Conservation (phyloP, 371 early-diverging fungal genomes). For the Haplosporangium sp. region DNA sequence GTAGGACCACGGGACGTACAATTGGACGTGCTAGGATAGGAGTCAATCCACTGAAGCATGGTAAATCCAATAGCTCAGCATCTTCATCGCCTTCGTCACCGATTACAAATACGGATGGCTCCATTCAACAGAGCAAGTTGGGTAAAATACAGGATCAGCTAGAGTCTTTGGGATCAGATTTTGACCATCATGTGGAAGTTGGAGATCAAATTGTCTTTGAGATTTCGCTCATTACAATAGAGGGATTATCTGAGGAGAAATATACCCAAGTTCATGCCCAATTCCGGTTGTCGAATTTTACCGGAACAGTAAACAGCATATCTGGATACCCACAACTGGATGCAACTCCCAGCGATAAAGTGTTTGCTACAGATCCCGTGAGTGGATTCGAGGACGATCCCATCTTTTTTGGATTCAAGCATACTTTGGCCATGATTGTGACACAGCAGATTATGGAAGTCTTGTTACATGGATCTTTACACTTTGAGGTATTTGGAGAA, state of each 20-base stretch:
- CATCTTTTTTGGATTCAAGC: slow-evolving; percentile 70
- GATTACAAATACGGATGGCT: slow-evolving; percentile 3
- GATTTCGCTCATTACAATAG: slow-evolving; percentile 74
- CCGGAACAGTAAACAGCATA: slow-evolving; percentile 29
- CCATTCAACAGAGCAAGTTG: not conserved
- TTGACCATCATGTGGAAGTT: slow-evolving; percentile 26
- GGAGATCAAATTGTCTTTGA: slow-evolving; percentile 80
- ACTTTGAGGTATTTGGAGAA: slow-evolving; percentile 77
- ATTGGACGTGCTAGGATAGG: slow-evolving; percentile 62
- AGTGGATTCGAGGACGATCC: slow-evolving; percentile 67
- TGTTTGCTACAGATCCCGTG: slow-evolving; percentile 77
- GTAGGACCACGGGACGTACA: slow-evolving; percentile 68
- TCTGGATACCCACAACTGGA: slow-evolving; percentile 2
- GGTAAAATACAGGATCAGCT: not conserved
- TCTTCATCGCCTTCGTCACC: not conserved
- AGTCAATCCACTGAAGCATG: slow-evolving; percentile 60
- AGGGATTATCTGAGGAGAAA: slow-evolving; percentile 78
- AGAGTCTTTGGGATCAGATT: not conserved
- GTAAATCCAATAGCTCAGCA: not conserved
- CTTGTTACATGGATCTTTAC: slow-evolving; percentile 57
- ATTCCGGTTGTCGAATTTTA: slow-evolving; percentile 76
- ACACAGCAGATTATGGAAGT: slow-evolving; percentile 60
- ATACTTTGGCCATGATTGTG: slow-evolving; percentile 68
- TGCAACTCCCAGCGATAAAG: slow-evolving; percentile 60
- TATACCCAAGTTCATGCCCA: slow-evolving; percentile 87